Percentiles rank a stretch among this genome's conserved stretches.
Evolutionary conservation across 2,329 filamentous ascomycete genomes (phyloP).

Genomic region (Chaetomium sp.): DNA sequence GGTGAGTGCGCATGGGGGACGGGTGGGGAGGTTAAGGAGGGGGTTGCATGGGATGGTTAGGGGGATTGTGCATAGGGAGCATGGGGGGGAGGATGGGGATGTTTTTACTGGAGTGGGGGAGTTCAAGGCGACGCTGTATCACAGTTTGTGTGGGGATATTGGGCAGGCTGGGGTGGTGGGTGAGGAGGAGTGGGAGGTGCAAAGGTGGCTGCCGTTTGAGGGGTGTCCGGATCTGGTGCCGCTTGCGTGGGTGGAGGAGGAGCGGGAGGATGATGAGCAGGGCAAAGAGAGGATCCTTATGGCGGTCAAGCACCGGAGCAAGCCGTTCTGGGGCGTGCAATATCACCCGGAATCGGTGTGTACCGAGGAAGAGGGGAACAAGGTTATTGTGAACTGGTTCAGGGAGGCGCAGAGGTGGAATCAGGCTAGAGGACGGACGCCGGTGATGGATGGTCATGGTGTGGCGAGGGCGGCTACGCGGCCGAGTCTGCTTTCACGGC

Average conservation of each 20-base stretch:
- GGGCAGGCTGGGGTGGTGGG: conserved; percentile 38
- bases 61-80: conserved; percentile 49
- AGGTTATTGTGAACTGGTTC: conserved; percentile 73
- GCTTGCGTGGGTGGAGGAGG: conserved; percentile 56
- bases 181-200: conserved; percentile 31
- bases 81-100: conserved; percentile 36
- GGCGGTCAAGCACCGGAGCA: conserved; percentile 60
- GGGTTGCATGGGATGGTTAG: conserved; percentile 80
- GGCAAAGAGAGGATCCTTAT: conserved; percentile 57
- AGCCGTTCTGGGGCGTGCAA: conserved; percentile 81
- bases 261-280: conserved; percentile 28
- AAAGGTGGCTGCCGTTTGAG: conserved; percentile 35
- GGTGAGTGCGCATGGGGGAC: conserved; percentile 59
- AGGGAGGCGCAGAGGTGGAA: conserved; percentile 57
- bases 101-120: conserved; percentile 58
- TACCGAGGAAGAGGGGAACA: conserved; percentile 60
- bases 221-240: conserved; percentile 42
- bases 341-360: conserved; percentile 89
- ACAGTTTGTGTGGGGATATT: conserved; percentile 54
- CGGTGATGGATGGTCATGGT: conserved; percentile 14
- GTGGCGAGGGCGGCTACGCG: conserved; percentile 30
- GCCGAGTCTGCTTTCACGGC: conserved; percentile 29
- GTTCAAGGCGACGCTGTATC: conserved; percentile 71
- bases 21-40: conserved; percentile 58
- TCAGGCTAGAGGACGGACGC: conserved; percentile 22